These are phyloP conservation scores for Aspergillus intermedius DNA, from an alignment of 2,329 filamentous ascomycete genomes.

Conservation along the genomic window DNA sequence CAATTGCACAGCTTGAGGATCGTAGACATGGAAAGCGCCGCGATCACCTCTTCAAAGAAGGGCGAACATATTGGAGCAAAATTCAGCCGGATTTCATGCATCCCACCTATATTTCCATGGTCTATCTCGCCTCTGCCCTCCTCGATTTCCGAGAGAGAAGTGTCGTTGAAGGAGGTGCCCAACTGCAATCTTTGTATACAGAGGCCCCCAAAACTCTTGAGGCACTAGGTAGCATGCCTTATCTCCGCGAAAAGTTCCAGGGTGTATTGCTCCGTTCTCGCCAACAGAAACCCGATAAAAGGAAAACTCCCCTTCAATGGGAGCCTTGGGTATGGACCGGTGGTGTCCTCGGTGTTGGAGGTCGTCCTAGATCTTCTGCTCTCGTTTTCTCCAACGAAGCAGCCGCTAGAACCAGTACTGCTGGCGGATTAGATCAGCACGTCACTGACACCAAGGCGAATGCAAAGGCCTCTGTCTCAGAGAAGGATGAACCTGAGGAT, in stretches of 20 bases:
- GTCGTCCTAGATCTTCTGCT: conserved; percentile 11
- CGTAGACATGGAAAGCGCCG: conserved; percentile 15
- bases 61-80: conserved; percentile 27
- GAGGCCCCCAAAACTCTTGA: conserved; percentile 32
- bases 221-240: conserved; percentile 33
- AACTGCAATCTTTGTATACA: conserved; percentile 22
- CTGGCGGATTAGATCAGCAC: background rate
- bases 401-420: background rate
- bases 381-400: background rate
- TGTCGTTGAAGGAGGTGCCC: conserved; percentile 24
- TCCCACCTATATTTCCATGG: conserved; percentile 40
- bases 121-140: conserved; percentile 38
- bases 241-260: conserved; percentile 36
- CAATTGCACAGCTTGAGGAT: conserved; percentile 28
- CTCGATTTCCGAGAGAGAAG: conserved; percentile 31
- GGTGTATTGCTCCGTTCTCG: conserved; percentile 32
- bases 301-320: conserved; percentile 4
- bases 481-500: background rate
- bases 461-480: background rate
- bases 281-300: conserved; percentile 17
- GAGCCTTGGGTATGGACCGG: conserved; percentile 29
- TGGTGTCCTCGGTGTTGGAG: conserved; percentile 25
- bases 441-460: background rate
- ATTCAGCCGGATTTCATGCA: conserved; percentile 36
- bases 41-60: conserved; percentile 25